These are phyloP conservation scores for Saccharomycopsis crataegensis DNA, from an alignment of 1,139 yeast species.

Conservation along the genomic window DNA sequence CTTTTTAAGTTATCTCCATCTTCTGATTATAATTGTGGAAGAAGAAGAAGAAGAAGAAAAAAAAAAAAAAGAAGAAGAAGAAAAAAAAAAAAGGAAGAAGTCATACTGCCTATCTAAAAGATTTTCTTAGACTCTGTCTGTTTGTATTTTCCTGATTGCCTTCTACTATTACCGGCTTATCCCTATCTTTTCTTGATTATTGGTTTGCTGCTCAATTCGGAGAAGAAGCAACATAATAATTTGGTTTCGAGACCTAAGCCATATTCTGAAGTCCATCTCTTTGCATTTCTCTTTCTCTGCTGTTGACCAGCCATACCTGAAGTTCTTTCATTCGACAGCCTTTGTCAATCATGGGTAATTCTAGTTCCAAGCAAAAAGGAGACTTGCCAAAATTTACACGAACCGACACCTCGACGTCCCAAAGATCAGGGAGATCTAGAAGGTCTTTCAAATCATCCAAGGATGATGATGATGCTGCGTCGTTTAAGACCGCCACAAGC, in stretches of 20 bases:
- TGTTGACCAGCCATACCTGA: neutral
- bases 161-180: too few species aligned
- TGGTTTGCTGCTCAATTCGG: too few species aligned
- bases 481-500: conserved; percentile 25
- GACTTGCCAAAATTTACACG: conserved; percentile 42
- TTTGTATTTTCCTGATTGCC: too few species aligned
- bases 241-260: neutral
- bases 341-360: conserved; percentile 36
- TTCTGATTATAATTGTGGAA: too few species aligned
- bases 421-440: conserved; percentile 43
- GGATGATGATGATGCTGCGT: conserved; percentile 29
- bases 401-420: conserved; percentile 47
- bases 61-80: too few species aligned
- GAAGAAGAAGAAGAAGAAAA: too few species aligned
- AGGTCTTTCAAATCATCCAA: conserved; percentile 36
- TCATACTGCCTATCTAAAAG: too few species aligned
- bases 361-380: conserved; percentile 33
- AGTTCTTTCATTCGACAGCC: neutral
- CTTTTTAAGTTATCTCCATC: too few species aligned
- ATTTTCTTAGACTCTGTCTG: too few species aligned
- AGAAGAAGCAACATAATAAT: too few species aligned
- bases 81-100: too few species aligned
- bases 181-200: too few species aligned
- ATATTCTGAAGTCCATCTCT: neutral
- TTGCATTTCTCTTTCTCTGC: neutral